These are phyloP conservation scores for Kalanchoe fedtschenkoi DNA, from an alignment of 164 flowering plant genomes.

Conservation along the genomic window DNA sequence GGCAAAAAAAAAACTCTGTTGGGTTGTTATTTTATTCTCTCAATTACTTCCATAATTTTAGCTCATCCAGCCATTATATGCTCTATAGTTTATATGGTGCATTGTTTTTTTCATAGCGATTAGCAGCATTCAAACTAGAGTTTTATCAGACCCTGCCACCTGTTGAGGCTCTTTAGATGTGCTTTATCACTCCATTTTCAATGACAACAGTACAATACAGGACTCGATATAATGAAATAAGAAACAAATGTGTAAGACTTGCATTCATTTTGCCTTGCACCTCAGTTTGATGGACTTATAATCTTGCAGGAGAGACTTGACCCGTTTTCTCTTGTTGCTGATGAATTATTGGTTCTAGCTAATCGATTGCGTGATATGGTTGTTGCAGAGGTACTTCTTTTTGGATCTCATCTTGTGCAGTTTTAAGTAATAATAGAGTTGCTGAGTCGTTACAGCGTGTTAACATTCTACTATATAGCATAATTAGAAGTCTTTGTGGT, in stretches of 20 bases:
- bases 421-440: too few relatives aligned
- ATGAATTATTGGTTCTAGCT: slow-evolving; percentile 69
- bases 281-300: not conserved
- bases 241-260: not conserved
- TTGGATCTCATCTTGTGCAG: not conserved
- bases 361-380: slow-evolving; percentile 74
- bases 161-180: not conserved
- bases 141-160: not conserved
- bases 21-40: too few relatives aligned
- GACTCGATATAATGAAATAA: not conserved
- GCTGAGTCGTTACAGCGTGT: too few relatives aligned
- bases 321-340: slow-evolving; percentile 97
- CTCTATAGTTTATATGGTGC: too few relatives aligned
- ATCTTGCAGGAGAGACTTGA: slow-evolving; percentile 56
- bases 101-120: too few relatives aligned
- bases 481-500: not conserved
- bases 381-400: slow-evolving; percentile 62
- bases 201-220: not conserved
- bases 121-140: too few relatives aligned
- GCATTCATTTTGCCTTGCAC: not conserved
- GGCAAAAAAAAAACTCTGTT: too few relatives aligned
- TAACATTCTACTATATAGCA: not conserved
- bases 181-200: not conserved
- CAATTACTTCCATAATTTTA: too few relatives aligned
- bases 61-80: too few relatives aligned